phyloP scores from a whole-genome alignment of 1,284 basidiomycete species.

The Ganoderma meredithae region DNA sequence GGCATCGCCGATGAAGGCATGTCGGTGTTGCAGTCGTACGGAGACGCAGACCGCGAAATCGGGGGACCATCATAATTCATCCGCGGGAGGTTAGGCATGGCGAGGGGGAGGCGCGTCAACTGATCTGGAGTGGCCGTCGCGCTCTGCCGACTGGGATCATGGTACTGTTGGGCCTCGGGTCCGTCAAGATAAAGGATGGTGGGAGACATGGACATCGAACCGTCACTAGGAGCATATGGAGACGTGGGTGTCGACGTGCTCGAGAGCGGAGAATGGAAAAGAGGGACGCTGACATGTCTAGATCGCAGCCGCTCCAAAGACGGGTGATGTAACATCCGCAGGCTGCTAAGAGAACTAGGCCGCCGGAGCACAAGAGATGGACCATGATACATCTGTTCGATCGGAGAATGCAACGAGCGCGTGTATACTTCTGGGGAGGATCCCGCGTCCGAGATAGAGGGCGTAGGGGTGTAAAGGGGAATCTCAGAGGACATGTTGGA shows the following conservation, averaged over 20 bases:
- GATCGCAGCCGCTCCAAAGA: conserved; percentile 29
- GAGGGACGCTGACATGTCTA: conserved; percentile 26
- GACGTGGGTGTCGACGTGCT: conserved; percentile 29
- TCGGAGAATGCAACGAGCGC: conserved; percentile 23
- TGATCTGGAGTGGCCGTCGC: conserved; percentile 18
- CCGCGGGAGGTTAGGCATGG: conserved; percentile 26
- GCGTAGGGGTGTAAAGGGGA: conserved; percentile 41
- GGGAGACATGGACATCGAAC: conserved; percentile 17
- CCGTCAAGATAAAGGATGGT: conserved; percentile 17
- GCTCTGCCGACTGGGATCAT: conserved; percentile 4
- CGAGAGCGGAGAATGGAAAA: conserved; percentile 30
- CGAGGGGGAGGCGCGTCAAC: conserved; percentile 27
- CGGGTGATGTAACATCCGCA: conserved; percentile 31
- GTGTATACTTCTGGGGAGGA: conserved; percentile 31
- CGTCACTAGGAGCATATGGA: conserved; percentile 20
- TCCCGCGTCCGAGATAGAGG: conserved; percentile 30
- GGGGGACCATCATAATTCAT: conserved; percentile 24
- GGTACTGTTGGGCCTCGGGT: conserved; percentile 17
- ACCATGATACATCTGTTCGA: conserved; percentile 19
- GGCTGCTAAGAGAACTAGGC: conserved; percentile 29
- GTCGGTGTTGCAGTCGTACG: conserved; percentile 24
- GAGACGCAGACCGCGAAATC: conserved; percentile 22
- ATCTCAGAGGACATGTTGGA: conserved; percentile 48
- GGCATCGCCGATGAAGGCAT: conserved; percentile 20
- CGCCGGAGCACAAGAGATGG: conserved; percentile 23